Evolutionary conservation across 2,329 filamentous ascomycete genomes (phyloP).

Genomic region (Ophiocordyceps camponoti-saundersi): DNA sequence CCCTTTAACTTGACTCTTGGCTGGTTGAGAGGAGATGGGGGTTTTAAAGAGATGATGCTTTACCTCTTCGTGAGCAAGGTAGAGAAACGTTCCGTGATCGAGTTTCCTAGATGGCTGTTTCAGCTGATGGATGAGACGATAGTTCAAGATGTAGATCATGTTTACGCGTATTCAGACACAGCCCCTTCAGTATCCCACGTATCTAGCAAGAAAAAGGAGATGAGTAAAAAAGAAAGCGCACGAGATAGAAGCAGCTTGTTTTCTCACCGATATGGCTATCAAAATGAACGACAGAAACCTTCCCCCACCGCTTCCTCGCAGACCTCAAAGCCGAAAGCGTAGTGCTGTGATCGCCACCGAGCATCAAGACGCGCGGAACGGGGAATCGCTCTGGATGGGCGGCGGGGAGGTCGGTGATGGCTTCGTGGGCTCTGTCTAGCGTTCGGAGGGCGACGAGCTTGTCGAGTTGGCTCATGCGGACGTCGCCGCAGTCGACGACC

Average conservation of each 20-base stretch:
- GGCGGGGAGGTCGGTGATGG: constrained; percentile 4
- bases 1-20: too few species aligned
- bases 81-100: constrained; percentile 11
- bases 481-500: constrained; percentile 67
- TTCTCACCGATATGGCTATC: constrained; percentile 33
- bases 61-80: constrained; percentile 8
- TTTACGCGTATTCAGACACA: not conserved
- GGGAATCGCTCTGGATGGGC: constrained; percentile 2
- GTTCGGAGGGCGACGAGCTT: constrained; percentile 7
- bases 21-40: not conserved
- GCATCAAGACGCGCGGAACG: constrained; percentile 30
- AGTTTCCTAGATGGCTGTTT: constrained; percentile 3
- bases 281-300: constrained; percentile 53
- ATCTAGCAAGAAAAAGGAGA: constrained; percentile 1
- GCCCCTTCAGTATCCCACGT: constrained; percentile 6
- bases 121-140: not conserved
- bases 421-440: constrained; percentile 6
- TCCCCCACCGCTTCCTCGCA: constrained; percentile 39
- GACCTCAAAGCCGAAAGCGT: constrained; percentile 49
- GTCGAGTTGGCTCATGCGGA: constrained; percentile 6
- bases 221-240: not conserved
- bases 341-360: constrained; percentile 54
- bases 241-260: not conserved
- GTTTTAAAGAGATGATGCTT: too few species aligned
- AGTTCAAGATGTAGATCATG: not conserved